A percentile compares a stretch with the other conserved stretches of the same genome.
phyloP scores from a whole-genome alignment of 306 rosid genomes.

The Fragaria vesca region DNA sequence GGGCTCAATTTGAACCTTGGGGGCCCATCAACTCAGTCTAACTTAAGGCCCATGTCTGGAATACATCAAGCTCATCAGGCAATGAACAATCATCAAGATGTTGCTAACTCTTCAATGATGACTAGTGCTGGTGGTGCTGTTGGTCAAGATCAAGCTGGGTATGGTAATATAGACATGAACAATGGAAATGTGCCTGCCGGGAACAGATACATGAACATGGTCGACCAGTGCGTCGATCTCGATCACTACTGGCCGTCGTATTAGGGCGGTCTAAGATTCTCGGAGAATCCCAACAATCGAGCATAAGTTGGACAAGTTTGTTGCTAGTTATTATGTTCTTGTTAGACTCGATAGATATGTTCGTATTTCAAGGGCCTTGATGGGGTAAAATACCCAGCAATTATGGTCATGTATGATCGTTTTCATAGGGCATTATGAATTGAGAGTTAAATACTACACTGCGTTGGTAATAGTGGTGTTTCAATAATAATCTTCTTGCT shows the following conservation, averaged over 20 bases:
- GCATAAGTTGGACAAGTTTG: neutral
- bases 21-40: conserved; percentile 38
- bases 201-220: conserved; percentile 63
- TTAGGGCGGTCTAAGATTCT: conserved; percentile 20
- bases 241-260: conserved; percentile 75
- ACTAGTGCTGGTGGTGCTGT: conserved; percentile 22
- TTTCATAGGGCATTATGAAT: neutral
- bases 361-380: neutral
- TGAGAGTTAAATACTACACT: neutral
- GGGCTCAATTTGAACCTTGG: conserved; percentile 70
- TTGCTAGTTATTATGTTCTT: neutral
- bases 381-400: neutral
- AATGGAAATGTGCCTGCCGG: conserved; percentile 24
- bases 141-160: conserved; percentile 41
- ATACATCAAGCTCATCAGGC: conserved; percentile 4
- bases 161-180: conserved; percentile 50
- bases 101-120: conserved; percentile 38
- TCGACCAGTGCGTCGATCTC: conserved; percentile 63
- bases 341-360: neutral
- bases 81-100: conserved; percentile 40
- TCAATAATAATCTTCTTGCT: neutral
- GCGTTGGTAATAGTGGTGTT: too few species aligned
- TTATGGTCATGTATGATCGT: neutral
- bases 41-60: conserved; percentile 35
- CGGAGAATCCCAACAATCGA: neutral